A percentile compares a stretch with the other conserved stretches of the same genome.
Evolutionary conservation across 306 rosid genomes (phyloP).

Genomic region (Hylodesmum podocarpum): DNA sequence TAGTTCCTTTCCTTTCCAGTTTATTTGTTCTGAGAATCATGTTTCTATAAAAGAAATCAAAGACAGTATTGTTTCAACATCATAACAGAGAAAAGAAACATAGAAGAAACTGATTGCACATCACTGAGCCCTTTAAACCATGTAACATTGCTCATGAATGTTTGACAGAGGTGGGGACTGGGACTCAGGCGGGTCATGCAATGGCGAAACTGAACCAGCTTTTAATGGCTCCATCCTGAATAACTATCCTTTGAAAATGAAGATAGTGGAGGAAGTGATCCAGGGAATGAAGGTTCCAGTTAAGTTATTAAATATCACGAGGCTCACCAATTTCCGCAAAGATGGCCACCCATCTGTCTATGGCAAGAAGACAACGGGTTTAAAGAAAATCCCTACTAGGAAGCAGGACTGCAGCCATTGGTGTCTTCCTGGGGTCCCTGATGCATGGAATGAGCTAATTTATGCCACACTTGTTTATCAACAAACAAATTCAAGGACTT

Average conservation of each 20-base stretch:
- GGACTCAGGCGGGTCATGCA: constrained; percentile 98
- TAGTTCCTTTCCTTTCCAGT: constrained; percentile 13
- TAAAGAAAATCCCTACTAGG: constrained; percentile 57
- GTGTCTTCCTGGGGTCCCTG: constrained; percentile 98
- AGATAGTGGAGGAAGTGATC: constrained; percentile 78
- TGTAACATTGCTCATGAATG: constrained; percentile 5
- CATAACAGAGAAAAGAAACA: neutral
- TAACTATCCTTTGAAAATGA: constrained; percentile 88
- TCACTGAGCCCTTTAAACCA: neutral
- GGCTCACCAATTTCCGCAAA: constrained; percentile 87
- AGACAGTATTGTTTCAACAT: neutral
- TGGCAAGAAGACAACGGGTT: constrained; percentile 41
- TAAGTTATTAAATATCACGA: constrained; percentile 75
- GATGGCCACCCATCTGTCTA: constrained; percentile 91
- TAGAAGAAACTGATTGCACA: neutral
- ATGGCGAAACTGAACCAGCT: constrained; percentile 82
- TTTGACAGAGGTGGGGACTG: constrained; percentile 91
- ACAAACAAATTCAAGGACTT: constrained; percentile 40
- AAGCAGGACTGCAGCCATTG: constrained; percentile 93
- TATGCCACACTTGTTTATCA: constrained; percentile 63
- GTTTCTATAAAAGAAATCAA: neutral
- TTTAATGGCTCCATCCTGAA: constrained; percentile 66
- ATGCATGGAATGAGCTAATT: constrained; percentile 89
- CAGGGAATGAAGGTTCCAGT: constrained; percentile 73
- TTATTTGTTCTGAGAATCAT: neutral